phyloP scores from a whole-genome alignment of 352 stramenopile species.

The Globisporangium spiculum region DNA sequence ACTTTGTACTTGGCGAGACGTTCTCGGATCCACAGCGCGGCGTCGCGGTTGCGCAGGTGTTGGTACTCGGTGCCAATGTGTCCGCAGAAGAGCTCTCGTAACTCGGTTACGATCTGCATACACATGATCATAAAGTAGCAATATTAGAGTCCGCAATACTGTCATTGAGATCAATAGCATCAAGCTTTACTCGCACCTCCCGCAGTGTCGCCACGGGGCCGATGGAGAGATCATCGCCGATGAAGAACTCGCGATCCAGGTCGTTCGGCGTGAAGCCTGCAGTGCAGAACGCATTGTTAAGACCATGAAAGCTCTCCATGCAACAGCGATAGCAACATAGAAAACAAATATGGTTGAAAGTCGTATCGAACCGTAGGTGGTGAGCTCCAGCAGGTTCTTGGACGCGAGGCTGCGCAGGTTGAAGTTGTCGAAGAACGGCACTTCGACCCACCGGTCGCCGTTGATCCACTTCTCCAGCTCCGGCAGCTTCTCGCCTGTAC shows the following conservation, averaged over 20 bases:
- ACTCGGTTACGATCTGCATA: slow-evolving; percentile 90
- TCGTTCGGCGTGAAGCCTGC: slow-evolving; percentile 89
- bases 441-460: slow-evolving; percentile 79
- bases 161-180: not conserved
- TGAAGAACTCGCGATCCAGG: slow-evolving; percentile 91
- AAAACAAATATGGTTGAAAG: not conserved
- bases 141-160: not conserved
- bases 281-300: not conserved
- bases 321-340: not conserved
- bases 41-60: slow-evolving; percentile 94
- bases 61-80: slow-evolving; percentile 98
- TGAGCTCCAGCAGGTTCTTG: slow-evolving; percentile 82
- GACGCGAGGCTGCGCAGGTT: slow-evolving; percentile 79
- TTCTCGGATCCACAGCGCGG: slow-evolving; percentile 76
- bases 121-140: not conserved
- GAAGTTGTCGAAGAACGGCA: slow-evolving; percentile 87
- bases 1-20: slow-evolving; percentile 67
- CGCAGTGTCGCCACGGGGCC: slow-evolving; percentile 74
- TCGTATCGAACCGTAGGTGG: slow-evolving; percentile 54
- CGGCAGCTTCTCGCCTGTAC: slow-evolving; percentile 69
- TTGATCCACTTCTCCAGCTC: slow-evolving; percentile 86
- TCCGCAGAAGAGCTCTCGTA: slow-evolving; percentile 96
- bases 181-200: slow-evolving; percentile 28
- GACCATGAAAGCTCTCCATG: not conserved
- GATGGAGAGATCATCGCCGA: slow-evolving; percentile 85